These are phyloP conservation scores for Phytophthora constricta DNA, from an alignment of 352 stramenopile species.

Conservation along the genomic window DNA sequence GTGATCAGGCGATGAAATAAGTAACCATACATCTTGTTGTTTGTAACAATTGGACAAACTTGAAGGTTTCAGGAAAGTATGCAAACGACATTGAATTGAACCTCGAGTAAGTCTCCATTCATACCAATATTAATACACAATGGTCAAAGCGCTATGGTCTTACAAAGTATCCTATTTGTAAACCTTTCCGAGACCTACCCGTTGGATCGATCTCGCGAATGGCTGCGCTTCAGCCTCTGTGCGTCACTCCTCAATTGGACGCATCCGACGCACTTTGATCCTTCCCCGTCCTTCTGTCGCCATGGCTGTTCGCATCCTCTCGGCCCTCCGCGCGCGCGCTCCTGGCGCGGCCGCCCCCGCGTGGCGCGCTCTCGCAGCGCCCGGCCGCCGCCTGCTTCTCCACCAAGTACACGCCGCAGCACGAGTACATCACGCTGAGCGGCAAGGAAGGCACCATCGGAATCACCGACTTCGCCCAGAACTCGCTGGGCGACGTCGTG, in stretches of 20 bases:
- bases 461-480: conserved; percentile 98
- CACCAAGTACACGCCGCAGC: conserved; percentile 87
- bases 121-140: too few relatives aligned
- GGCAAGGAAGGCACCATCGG: conserved; percentile 91
- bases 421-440: conserved; percentile 87
- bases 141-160: too few relatives aligned
- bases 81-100: too few relatives aligned
- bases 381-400: conserved; percentile 67
- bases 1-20: too few relatives aligned
- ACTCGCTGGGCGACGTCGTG: conserved; percentile 97
- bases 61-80: too few relatives aligned
- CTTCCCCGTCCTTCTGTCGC: background rate
- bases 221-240: background rate
- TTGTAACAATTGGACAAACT: too few relatives aligned
- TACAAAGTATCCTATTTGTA: too few relatives aligned
- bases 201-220: background rate
- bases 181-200: too few relatives aligned
- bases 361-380: conserved; percentile 52
- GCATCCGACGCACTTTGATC: too few relatives aligned
- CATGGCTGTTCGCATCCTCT: conserved; percentile 70
- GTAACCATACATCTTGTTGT: too few relatives aligned
- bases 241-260: background rate
- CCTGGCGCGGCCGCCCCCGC: conserved; percentile 23
- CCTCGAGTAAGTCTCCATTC: too few relatives aligned
- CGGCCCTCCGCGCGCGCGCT: conserved; percentile 51